These are phyloP conservation scores for Gomphus bonarii DNA, from an alignment of 1,284 basidiomycete genomes.

Conservation along the genomic window DNA sequence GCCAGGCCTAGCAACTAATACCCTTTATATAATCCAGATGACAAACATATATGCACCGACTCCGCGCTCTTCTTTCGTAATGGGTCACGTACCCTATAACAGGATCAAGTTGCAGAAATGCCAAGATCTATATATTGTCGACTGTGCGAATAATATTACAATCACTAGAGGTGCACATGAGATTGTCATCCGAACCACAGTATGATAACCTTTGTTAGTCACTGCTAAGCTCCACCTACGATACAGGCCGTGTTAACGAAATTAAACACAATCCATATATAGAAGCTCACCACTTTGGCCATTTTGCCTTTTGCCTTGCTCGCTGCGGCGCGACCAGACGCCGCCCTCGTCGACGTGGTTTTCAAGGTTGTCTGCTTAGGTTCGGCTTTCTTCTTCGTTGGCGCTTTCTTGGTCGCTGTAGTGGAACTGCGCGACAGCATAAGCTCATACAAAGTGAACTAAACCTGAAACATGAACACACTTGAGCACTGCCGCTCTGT, in stretches of 20 bases:
- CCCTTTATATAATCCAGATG: no score
- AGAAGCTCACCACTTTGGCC: slow-evolving; percentile 20
- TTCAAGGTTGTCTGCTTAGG: slow-evolving; percentile 46
- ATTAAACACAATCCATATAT: neutral
- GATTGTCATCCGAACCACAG: neutral
- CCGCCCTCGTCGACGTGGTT: slow-evolving; percentile 47
- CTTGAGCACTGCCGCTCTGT: slow-evolving; percentile 55
- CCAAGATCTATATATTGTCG: no score
- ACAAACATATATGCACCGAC: no score
- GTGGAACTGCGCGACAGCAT: slow-evolving; percentile 19
- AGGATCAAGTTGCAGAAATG: no score
- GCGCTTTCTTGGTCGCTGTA: slow-evolving; percentile 40
- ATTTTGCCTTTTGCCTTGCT: slow-evolving; percentile 46
- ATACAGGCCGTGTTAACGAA: neutral
- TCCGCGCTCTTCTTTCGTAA: no score
- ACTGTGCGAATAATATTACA: no score
- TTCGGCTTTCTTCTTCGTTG: slow-evolving; percentile 43
- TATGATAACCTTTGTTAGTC: no score
- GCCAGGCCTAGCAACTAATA: no score
- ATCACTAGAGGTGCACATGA: no score
- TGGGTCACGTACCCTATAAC: no score
- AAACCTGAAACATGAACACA: slow-evolving; percentile 19
- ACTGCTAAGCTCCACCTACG: slow-evolving; percentile 15
- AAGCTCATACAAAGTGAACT: neutral
- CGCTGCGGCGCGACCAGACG: slow-evolving; percentile 45